A percentile compares a stretch with the other conserved stretches of the same genome.
These are phyloP conservation scores for Urochloa ruziziensis DNA, from an alignment of 176 grass and related monocot species.

Conservation along the genomic window DNA sequence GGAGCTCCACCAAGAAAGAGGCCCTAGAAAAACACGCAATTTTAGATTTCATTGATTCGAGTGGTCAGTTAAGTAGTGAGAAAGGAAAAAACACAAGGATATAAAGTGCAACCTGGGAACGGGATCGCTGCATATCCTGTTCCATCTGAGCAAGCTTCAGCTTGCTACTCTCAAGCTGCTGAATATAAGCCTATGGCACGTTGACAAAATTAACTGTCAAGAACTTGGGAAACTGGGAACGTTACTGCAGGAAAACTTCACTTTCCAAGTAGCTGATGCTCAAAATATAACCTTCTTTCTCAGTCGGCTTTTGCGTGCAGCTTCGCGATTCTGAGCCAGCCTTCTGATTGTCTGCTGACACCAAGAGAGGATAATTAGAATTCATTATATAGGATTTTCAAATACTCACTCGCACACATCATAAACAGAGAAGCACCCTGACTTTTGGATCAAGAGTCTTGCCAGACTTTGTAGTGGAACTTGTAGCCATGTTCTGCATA, in stretches of 20 bases:
- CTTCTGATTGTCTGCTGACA: constrained; percentile 60
- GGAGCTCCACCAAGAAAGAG: constrained; percentile 61
- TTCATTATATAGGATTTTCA: neutral
- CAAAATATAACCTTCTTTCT: constrained; percentile 68
- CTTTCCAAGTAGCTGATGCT: neutral
- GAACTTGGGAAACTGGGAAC: constrained; percentile 11
- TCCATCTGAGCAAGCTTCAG: constrained; percentile 75
- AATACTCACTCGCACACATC: neutral
- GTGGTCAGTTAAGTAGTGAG: neutral
- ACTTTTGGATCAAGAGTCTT: constrained; percentile 77
- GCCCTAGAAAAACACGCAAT: constrained; percentile 43
- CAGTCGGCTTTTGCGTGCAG: constrained; percentile 83
- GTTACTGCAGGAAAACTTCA: neutral
- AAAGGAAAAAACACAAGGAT: neutral
- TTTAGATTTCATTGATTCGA: constrained; percentile 23
- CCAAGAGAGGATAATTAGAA: constrained; percentile 2
- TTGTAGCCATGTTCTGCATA: constrained; percentile 54
- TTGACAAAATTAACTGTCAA: constrained; percentile 11
- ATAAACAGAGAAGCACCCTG: neutral
- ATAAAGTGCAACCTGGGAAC: constrained; percentile 65
- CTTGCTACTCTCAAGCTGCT: constrained; percentile 82
- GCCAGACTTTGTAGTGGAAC: constrained; percentile 45
- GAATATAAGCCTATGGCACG: constrained; percentile 68
- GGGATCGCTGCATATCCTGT: constrained; percentile 75
- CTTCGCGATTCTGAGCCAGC: constrained; percentile 93